Evolutionary conservation across 192 early-diverging fungal genomes (phyloP).

Genomic region (Coemansia sp.): DNA sequence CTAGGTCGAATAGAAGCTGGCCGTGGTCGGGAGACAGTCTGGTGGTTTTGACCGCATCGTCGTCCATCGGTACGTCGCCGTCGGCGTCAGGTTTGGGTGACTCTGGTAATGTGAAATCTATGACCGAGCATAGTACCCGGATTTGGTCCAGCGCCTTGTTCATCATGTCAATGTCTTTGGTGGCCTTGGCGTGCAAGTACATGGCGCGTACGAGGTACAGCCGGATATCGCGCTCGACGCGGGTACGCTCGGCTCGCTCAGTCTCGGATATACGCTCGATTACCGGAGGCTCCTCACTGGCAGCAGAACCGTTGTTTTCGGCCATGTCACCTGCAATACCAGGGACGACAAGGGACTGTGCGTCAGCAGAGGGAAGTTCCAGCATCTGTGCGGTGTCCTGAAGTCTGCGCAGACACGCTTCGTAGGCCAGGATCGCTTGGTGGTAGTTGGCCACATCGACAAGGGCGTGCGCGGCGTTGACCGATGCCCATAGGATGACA

Average conservation of each 20-base stretch:
- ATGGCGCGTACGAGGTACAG: slow-evolving; percentile 48
- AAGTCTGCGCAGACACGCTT: slow-evolving; percentile 59
- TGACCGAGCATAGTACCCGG: slow-evolving; percentile 15
- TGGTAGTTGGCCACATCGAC: slow-evolving; percentile 75
- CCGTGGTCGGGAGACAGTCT: slow-evolving; percentile 55
- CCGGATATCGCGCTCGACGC: slow-evolving; percentile 30
- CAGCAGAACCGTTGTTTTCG: neutral
- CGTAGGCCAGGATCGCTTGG: slow-evolving; percentile 71
- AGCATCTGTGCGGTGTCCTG: slow-evolving; percentile 21
- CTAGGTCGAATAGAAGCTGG: slow-evolving; percentile 68
- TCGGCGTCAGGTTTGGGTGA: neutral
- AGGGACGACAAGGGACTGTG: neutral
- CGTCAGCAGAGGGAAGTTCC: neutral
- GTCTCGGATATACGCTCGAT: slow-evolving; percentile 16
- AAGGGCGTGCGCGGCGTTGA: slow-evolving; percentile 79
- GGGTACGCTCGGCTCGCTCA: slow-evolving; percentile 23
- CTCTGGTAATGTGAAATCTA: slow-evolving; percentile 22
- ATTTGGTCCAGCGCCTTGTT: slow-evolving; percentile 58
- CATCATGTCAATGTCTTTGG: slow-evolving; percentile 67
- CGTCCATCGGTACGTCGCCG: neutral
- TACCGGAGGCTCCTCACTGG: neutral
- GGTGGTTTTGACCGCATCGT: neutral
- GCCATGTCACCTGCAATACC: neutral
- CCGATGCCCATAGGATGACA: slow-evolving; percentile 52
- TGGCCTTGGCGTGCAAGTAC: slow-evolving; percentile 62